Conservation (phyloP, 164 flowering plant species). For the Tetrastigma voinierianum region DNA sequence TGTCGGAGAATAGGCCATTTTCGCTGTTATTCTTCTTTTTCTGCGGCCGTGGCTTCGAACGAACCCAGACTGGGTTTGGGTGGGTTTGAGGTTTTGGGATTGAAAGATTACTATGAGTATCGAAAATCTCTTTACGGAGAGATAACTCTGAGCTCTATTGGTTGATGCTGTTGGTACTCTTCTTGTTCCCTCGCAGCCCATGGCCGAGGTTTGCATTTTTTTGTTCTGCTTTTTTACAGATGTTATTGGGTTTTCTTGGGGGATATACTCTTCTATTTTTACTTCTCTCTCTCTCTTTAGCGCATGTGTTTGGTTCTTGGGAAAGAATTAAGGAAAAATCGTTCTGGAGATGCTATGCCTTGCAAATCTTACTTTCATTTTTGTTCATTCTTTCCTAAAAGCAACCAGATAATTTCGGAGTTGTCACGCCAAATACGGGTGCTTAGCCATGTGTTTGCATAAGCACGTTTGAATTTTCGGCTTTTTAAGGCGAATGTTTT, state of each 20-base stretch:
- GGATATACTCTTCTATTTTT: background rate
- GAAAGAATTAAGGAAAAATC: no score
- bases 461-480: no score
- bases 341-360: no score
- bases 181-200: slow-evolving; percentile 88
- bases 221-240: background rate
- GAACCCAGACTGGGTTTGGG: slow-evolving; percentile 13
- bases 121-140: slow-evolving; percentile 80
- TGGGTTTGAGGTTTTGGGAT: slow-evolving; percentile 40
- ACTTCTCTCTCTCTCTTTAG: background rate
- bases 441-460: no score
- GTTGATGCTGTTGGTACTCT: slow-evolving; percentile 98
- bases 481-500: no score
- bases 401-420: no score
- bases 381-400: no score
- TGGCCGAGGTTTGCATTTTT: slow-evolving; percentile 63
- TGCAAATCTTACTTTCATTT: no score
- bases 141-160: slow-evolving; percentile 81
- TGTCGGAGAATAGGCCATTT: slow-evolving; percentile 5
- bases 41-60: slow-evolving; percentile 17
- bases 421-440: no score
- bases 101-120: slow-evolving; percentile 77
- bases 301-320: no score
- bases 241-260: slow-evolving; percentile 2
- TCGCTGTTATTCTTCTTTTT: slow-evolving; percentile 21